phyloP scores from a whole-genome alignment of 495 filamentous ascomycete species.

The Hypoxylon cercidicola region DNA sequence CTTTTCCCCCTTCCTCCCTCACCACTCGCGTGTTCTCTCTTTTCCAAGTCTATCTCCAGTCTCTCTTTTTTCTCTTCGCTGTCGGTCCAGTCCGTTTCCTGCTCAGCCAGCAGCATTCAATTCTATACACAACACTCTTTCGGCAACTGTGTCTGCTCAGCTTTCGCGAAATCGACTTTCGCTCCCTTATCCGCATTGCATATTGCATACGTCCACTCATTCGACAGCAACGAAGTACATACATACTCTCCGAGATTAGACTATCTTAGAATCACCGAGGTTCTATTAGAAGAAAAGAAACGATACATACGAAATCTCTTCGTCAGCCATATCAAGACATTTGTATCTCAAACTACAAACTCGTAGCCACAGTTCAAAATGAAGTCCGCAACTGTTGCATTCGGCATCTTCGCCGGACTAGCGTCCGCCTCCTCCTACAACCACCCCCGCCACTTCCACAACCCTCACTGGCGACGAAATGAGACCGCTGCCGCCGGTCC shows the following conservation, averaged over 20 bases:
- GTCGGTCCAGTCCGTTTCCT: constrained; percentile 44
- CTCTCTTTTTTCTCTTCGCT: constrained; percentile 47
- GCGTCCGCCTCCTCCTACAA: constrained; percentile 52
- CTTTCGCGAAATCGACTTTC: constrained; percentile 61
- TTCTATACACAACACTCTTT: constrained; percentile 35
- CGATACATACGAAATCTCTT: constrained; percentile 34
- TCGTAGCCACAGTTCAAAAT: constrained; percentile 49
- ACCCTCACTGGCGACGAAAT: constrained; percentile 52
- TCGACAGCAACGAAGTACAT: constrained; percentile 46
- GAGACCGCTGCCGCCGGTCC: constrained; percentile 41
- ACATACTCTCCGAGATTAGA: constrained; percentile 43
- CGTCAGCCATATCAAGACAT: constrained; percentile 27
- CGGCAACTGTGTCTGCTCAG: constrained; percentile 58
- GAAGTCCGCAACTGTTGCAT: constrained; percentile 56
- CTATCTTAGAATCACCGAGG: constrained; percentile 33
- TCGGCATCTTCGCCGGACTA: constrained; percentile 58
- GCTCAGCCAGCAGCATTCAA: constrained; percentile 45
- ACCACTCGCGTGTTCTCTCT: constrained; percentile 36
- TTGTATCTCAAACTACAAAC: constrained; percentile 19
- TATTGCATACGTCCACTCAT: constrained; percentile 48
- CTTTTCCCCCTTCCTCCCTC: constrained; percentile 34
- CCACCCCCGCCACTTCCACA: constrained; percentile 53
- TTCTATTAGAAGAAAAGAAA: constrained; percentile 20
- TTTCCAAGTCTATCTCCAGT: constrained; percentile 47
- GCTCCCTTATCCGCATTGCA: constrained; percentile 48